These are phyloP conservation scores for Pleurotus eryngii DNA, from an alignment of 768 basidiomycete species.

Conservation along the genomic window DNA sequence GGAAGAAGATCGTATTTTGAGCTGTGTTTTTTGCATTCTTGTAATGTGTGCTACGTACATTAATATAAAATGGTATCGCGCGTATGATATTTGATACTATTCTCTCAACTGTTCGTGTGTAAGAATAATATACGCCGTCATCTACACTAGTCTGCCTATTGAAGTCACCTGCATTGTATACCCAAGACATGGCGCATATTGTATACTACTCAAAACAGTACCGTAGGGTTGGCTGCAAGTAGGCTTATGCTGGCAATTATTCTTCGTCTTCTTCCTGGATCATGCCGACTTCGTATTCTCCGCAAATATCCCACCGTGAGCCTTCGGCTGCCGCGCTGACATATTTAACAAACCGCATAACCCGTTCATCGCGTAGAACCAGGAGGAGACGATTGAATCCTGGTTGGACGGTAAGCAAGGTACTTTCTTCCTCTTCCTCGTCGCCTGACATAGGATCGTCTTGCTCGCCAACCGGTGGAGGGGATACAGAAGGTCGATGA, in stretches of 20 bases:
- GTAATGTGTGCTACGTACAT: neutral
- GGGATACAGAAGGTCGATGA: constrained; percentile 11
- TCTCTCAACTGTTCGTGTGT: neutral
- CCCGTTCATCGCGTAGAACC: constrained; percentile 88
- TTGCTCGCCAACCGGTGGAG: constrained; percentile 27
- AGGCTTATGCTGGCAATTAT: neutral
- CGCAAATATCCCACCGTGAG: constrained; percentile 90
- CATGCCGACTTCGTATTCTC: constrained; percentile 89
- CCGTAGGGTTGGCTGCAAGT: too few relatives aligned
- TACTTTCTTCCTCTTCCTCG: constrained; percentile 70
- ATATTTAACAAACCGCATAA: constrained; percentile 96
- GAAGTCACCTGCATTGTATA: too few relatives aligned
- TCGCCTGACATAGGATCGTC: constrained; percentile 40
- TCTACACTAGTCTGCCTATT: too few relatives aligned
- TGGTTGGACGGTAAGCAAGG: constrained; percentile 82
- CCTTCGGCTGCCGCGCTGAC: constrained; percentile 86
- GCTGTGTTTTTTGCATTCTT: neutral
- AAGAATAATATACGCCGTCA: too few relatives aligned
- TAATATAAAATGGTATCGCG: neutral
- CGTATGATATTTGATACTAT: neutral
- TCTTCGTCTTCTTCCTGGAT: constrained; percentile 61
- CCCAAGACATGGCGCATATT: too few relatives aligned
- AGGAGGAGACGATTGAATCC: constrained; percentile 87
- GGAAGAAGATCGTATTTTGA: constrained; percentile 73
- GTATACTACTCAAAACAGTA: too few relatives aligned